These are phyloP conservation scores for Echinosophora koreensis DNA, from an alignment of 306 rosid species.

Conservation along the genomic window DNA sequence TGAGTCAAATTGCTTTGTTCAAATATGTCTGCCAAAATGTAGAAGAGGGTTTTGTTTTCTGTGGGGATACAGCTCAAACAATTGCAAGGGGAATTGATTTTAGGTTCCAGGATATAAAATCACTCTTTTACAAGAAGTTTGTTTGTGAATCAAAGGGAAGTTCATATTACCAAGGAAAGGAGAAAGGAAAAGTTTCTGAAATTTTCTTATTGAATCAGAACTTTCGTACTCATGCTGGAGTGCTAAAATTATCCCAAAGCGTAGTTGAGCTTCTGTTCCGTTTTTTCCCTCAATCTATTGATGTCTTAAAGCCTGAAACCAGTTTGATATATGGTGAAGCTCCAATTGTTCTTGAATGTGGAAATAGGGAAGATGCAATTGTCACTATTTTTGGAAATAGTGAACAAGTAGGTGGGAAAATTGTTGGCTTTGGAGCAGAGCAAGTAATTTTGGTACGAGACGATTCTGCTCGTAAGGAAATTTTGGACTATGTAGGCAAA, in stretches of 20 bases:
- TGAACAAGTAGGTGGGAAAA: conserved; percentile 48
- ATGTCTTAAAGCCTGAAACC: conserved; percentile 73
- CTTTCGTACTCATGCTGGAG: conserved; percentile 81
- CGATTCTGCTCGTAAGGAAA: conserved; percentile 59
- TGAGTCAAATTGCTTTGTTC: conserved; percentile 81
- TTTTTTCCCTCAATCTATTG: conserved; percentile 75
- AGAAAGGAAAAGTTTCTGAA: conserved; percentile 60
- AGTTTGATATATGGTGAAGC: conserved; percentile 76
- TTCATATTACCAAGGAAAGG: conserved; percentile 46
- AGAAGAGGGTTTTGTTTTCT: conserved; percentile 87
- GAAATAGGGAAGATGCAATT: conserved; percentile 66
- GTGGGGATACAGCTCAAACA: conserved; percentile 88
- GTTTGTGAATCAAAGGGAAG: conserved; percentile 52
- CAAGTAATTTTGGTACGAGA: conserved; percentile 88
- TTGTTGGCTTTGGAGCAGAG: conserved; percentile 86
- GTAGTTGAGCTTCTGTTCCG: conserved; percentile 68
- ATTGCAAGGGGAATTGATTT: conserved; percentile 88
- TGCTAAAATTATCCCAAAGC: conserved; percentile 75
- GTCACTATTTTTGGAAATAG: conserved; percentile 70
- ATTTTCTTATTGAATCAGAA: conserved; percentile 65
- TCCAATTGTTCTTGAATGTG: conserved; percentile 69
- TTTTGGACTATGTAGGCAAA: conserved; percentile 63
- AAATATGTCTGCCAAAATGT: conserved; percentile 73
- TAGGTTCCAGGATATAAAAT: conserved; percentile 72
- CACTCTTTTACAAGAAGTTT: conserved; percentile 71